Evolutionary conservation across 176 grass and related monocot genomes (phyloP), one percentile per base, ranked within the genome.

Genomic region (Zoysia pacifica): DNA sequence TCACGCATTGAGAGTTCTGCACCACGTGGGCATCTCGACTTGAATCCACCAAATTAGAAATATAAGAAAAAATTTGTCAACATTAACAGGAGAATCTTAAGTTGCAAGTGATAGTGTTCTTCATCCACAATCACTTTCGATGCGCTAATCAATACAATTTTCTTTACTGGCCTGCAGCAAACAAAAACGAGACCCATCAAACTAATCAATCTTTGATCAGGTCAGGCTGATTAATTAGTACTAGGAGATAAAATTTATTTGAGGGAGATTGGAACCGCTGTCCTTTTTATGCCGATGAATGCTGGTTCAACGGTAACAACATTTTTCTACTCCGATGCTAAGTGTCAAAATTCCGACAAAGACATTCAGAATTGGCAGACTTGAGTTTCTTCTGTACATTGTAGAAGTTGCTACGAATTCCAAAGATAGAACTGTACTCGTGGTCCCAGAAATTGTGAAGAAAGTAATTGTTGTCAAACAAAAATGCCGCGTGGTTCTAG

Each of bases 101-200:
- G 39, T 79, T 18, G 39, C n/a, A 79, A 55, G 58, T 41, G 75
- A 55, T n/a, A 52, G 59, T 18, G 54, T 78, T 65, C 52, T 45
- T 8, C 44, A 56, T 44, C 49, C 6, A 41, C 41, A 28, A 35
- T 66, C 41, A 10, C 28, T 85, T 85, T 79, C 75, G 2, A 28
- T 73, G 74, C 52, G 0, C 14, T n/a, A 79, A 65, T 64, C 48
- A 36, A 46, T n/a, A 36, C 37, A 16, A 9, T 9, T 45, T 13
- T 6, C 28, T n/a, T 45, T 71, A 54, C 7, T 49, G 14, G 9
- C 5, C 20, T 44, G 1, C 3, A 20, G 38, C 15, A 37, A n/a
- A 62, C 7, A 62, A 40, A 70, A 19, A 14, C 28, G 50, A 38
- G 48, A 72, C 48, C 39, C 39, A 16, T 64, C n/a, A 54, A 70